These are phyloP conservation scores for Chloris gayana DNA, from an alignment of 176 grass and related monocot genomes.

Conservation along the genomic window DNA sequence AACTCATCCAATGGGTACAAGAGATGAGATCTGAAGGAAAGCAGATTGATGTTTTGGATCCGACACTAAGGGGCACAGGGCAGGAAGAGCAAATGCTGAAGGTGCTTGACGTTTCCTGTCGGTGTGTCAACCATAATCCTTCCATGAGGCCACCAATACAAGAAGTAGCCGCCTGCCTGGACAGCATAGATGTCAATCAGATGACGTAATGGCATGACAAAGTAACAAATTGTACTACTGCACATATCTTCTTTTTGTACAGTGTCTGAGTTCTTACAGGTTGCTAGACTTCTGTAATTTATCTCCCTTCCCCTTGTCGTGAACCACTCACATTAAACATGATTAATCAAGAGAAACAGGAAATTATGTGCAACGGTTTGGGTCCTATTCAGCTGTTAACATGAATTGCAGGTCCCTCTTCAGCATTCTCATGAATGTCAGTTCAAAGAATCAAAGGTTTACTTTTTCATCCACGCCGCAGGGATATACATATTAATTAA, in stretches of 20 bases:
- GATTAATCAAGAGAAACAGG: neutral
- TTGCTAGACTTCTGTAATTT: slow-evolving; percentile 1
- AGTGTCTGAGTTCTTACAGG: neutral
- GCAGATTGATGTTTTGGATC: slow-evolving; percentile 55
- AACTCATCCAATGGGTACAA: slow-evolving; percentile 58
- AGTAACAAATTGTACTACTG: neutral
- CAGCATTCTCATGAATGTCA: neutral
- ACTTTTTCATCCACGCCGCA: neutral
- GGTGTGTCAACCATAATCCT: slow-evolving; percentile 51
- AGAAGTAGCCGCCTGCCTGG: slow-evolving; percentile 49
- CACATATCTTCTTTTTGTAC: neutral
- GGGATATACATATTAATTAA: neutral
- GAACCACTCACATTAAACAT: neutral
- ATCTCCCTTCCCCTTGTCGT: neutral
- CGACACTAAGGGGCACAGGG: slow-evolving; percentile 33
- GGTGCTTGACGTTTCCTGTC: slow-evolving; percentile 58
- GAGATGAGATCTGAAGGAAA: slow-evolving; percentile 51
- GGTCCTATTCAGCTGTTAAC: neutral
- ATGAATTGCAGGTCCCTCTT: neutral
- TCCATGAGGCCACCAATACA: slow-evolving; percentile 50
- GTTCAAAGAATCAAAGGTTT: too few species aligned
- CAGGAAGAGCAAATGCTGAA: slow-evolving; percentile 67
- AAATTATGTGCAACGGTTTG: neutral
- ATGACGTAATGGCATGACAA: neutral
- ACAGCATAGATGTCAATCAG: slow-evolving; percentile 29